Base-by-base conservation (phyloP, 1,284 basidiomycete genomes). In the Meira miltonrushii region DNA sequence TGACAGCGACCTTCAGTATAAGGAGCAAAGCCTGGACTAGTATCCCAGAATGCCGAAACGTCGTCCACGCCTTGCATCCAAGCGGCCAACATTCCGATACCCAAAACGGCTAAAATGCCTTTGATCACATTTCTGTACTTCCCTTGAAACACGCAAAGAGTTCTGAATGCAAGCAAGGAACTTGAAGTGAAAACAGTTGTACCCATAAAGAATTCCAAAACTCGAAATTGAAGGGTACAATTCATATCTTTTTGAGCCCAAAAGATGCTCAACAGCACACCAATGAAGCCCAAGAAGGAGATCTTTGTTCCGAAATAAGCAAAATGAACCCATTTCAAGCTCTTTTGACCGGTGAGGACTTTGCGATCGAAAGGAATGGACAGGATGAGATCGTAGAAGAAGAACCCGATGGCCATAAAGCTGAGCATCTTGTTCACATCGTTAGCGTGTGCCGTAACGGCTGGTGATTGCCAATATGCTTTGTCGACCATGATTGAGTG, bases 21-120 rank as follows among this genome's bases (percentile, higher is more conserved):
- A 2, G 58, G 51, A 37, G 62, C 57, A 33, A 33, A 33, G 38
- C 64, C 67, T 7, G 48, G 59, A 21, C 50, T 50, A 0, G 54
- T 44, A 1, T 60, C 25, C 69, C 69, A 71, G 0, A 43, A 53
- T 2, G 65, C 63, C 2, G 56, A 41, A 39, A 60, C 39, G 39
- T 66, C 67, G 15, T 39, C 57, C 2, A 67, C 65, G 15, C 69
- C 69, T 40, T 62, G 58, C 65, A 67, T 65, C 69, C 69, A 71
- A 13, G 62, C 63, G 10, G 61, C 67, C 1, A 68, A 55, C 44
- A 67, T 41, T 11, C 62, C 67, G 1, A 62, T 39, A 39, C 21
- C 25, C 7, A 61, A 62, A 58, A 69, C 49, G 39, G 61, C n/a
- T 43, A 43, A 53, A 33, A 71, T 39, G 11, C 38, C 2, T 5